Base-by-base conservation (phyloP, 306 rosid genomes). In the Pyrus betulifolia region DNA sequence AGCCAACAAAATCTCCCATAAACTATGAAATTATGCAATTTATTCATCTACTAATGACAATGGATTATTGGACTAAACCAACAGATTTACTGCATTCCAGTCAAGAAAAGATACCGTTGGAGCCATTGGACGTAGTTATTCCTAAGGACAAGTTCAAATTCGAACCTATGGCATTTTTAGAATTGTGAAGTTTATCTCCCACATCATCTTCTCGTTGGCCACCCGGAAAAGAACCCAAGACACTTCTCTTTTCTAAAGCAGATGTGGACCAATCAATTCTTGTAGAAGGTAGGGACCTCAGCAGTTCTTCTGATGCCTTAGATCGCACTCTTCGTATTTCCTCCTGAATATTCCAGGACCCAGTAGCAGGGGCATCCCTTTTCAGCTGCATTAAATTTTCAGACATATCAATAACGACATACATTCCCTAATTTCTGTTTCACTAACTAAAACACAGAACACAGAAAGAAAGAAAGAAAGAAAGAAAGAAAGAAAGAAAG, bases 331-430 rank as follows among this genome's bases (percentile, higher is more conserved):
- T 93, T 78, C 95, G 90, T 81, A 96, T 76, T 88, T 96, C 99
- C 80, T 96, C 99, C 81, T 91, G 91, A 82, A 96, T 96, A 80
- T 96, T 96, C 99, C 99, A 96, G 52, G 97, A 86, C 54, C 96
- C 98, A 69, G 87, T 82, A 76, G 89, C 84, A 9, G 88, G 78
- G 74, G 89, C 76, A 67, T 86, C 93, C 85, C 87, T 85, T 86
- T 88, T 91, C 70, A 80, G 82, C 98, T 96, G 93, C 86, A 81
- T 74, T 78, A 70, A 84, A 78, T 51, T 73, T 66, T 72, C 61
- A 78, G 27, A 70, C 35, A 58, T 65, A 71, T 31, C 66, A 65
- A 6, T 38, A 63, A 69, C 55, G 21, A 51, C 8, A 15, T 18
- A 17, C 55, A 25, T 40, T 38, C 21, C 77, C 57, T 59, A 2